Evolutionary conservation across 768 basidiomycete genomes (phyloP).

Genomic region (Trametes gibbosa): DNA sequence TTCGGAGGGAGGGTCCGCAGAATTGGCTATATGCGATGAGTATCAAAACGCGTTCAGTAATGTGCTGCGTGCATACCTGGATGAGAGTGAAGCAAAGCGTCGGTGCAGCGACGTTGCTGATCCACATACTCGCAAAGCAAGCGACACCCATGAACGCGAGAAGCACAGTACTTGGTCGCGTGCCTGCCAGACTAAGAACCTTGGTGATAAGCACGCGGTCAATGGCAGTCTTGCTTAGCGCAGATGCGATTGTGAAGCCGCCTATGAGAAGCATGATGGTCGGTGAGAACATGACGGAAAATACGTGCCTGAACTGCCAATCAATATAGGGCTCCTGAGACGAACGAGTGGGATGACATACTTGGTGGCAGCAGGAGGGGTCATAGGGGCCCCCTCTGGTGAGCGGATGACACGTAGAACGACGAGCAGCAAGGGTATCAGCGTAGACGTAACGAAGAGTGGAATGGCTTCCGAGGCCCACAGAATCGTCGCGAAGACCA

Average conservation of each 20-base stretch:
- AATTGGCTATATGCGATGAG: constrained; percentile 66
- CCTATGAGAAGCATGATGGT: constrained; percentile 99
- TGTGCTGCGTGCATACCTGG: constrained; percentile 50
- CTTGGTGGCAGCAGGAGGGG: constrained; percentile 77
- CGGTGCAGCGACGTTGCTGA: constrained; percentile 97
- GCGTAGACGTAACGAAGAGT: constrained; percentile 92
- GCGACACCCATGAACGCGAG: constrained; percentile 95
- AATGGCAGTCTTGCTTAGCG: constrained; percentile 92
- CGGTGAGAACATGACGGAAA: constrained; percentile 94
- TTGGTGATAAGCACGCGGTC: constrained; percentile 90
- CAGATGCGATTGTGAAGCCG: constrained; percentile 97
- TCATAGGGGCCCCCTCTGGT: constrained; percentile 48
- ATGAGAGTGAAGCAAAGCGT: constrained; percentile 96
- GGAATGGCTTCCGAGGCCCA: constrained; percentile 99
- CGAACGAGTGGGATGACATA: constrained; percentile 34
- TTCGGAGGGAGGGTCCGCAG: constrained; percentile 85
- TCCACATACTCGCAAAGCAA: constrained; percentile 99
- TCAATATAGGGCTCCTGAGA: background rate
- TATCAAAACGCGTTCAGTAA: background rate
- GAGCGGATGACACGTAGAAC: constrained; percentile 75
- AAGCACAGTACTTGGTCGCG: constrained; percentile 80
- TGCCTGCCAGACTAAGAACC: constrained; percentile 87
- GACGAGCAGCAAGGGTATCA: constrained; percentile 87
- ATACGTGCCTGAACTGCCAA: constrained; percentile 63
- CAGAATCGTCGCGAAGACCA: constrained; percentile 85